Evolutionary conservation across 2,329 filamentous ascomycete genomes (phyloP).

Genomic region (Diplodia corticola): DNA sequence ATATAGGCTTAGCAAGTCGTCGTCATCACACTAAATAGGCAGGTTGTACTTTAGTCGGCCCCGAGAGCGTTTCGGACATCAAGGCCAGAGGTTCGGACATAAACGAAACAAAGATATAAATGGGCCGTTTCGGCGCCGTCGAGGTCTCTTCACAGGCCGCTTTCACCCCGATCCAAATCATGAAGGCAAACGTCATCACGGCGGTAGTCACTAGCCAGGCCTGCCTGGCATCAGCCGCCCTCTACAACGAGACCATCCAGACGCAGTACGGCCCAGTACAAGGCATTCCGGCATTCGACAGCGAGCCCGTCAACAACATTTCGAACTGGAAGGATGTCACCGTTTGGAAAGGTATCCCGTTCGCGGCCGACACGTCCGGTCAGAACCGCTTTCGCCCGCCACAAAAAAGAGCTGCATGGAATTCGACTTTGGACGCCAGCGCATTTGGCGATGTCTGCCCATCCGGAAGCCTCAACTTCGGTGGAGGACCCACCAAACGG

Average conservation of each 20-base stretch:
- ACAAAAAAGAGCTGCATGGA: constrained; percentile 15
- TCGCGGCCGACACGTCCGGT: constrained; percentile 24
- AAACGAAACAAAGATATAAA: too few species aligned
- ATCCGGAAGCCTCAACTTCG: neutral
- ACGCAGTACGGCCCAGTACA: neutral
- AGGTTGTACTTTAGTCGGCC: too few species aligned
- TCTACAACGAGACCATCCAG: constrained; percentile 26
- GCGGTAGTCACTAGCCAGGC: too few species aligned
- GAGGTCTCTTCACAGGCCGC: too few species aligned
- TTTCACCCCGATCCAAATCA: too few species aligned
- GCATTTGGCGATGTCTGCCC: constrained; percentile 22
- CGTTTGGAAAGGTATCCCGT: constrained; percentile 19
- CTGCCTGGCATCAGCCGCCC: neutral
- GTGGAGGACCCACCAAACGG: neutral
- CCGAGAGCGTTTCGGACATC: too few species aligned
- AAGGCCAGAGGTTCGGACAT: too few species aligned
- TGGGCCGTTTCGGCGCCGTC: too few species aligned
- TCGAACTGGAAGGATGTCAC: constrained; percentile 8
- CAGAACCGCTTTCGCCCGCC: constrained; percentile 10
- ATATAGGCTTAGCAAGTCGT: too few species aligned
- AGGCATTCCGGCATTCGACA: neutral
- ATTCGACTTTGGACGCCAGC: constrained; percentile 9
- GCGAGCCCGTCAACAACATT: neutral
- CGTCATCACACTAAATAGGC: too few species aligned
- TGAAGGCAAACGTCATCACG: too few species aligned